Conservation (phyloP, 1,139 yeast genomes). For the Saccharomycopsis hybrid region DNA sequence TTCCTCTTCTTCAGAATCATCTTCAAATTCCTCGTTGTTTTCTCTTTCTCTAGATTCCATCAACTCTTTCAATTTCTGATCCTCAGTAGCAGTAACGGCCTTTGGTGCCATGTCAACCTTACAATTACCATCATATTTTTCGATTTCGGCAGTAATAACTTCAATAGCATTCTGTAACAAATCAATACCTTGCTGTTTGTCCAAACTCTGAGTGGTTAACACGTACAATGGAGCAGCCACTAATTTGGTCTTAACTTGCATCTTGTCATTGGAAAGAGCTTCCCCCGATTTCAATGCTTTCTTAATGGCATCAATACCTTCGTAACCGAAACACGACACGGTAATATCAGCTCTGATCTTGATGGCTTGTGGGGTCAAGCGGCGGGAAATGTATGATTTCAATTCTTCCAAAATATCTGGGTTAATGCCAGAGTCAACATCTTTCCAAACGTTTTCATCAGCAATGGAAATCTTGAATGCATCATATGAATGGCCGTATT, state of each 20-base stretch:
- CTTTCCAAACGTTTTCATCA: constrained; percentile 83
- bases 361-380: constrained; percentile 96
- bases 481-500: constrained; percentile 95
- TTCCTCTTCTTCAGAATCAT: constrained; percentile 40
- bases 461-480: constrained; percentile 96
- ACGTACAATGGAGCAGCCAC: constrained; percentile 98
- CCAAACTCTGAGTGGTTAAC: constrained; percentile 86
- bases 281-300: constrained; percentile 85
- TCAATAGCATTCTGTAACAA: constrained; percentile 73
- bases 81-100: constrained; percentile 98
- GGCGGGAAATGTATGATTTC: constrained; percentile 78
- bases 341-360: constrained; percentile 97
- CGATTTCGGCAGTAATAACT: constrained; percentile 63
- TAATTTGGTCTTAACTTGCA: constrained; percentile 83
- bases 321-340: constrained; percentile 94
- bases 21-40: constrained; percentile 55
- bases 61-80: constrained; percentile 93
- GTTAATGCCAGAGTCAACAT: constrained; percentile 53
- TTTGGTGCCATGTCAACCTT: constrained; percentile 97
- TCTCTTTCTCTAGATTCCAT: constrained; percentile 73
- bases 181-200: constrained; percentile 82
- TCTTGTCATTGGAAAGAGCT: constrained; percentile 70
- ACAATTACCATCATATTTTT: constrained; percentile 75
- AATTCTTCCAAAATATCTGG: constrained; percentile 71
- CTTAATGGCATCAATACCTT: constrained; percentile 97